Evolutionary conservation across 768 basidiomycete species (phyloP), one percentile per base, ranked within the genome.

Genomic region (Xerocomus brunneocitrinus): DNA sequence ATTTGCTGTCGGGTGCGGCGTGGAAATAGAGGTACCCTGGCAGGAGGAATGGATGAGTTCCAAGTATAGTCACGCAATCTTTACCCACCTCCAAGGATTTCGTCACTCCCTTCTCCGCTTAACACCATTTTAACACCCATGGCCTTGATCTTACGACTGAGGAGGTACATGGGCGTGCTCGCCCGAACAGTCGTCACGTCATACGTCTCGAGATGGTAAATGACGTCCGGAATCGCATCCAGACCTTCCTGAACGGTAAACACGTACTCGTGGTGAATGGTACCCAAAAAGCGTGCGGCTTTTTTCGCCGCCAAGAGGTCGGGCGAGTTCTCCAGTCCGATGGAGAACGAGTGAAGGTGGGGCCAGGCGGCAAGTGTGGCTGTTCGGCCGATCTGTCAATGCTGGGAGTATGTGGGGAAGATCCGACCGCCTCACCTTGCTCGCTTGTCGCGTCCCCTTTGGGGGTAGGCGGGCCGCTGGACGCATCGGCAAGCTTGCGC

Each of bases 51-150:
- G 44, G 31, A 57, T 62, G 52, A 59, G 52, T 10, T 42, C 19
- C 32, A 47, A 10, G 36, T 39, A 39, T 30, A 35, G 45, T 31
- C 25, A 52, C n/a, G 49, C 32, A 14, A 43, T 31, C 3, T 63
- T 62, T 28, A 35, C 63, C 60, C 67, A 90, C 94, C 95, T 75
- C 95, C 95, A 35, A 98, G 82, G 56, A 98, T 93, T 72, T 99
- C 97, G 62, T 99, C 97, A 57, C 90, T 92, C 36, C 97, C 97
- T 72, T 99, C 97, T 16, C 97, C 97, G 58, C 89, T 91, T 34
- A 98, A 79, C 14, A 99, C 97, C 97, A 99, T 99, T 76, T 99
- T 99, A 49, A 99, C 97, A 53, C 97, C 97, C 91, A 93, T 98
- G 4, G 97, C 95, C 75, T 98, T 99, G 76, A 99, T 95, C 75